Percentiles rank a stretch among this genome's conserved stretches.
Evolutionary conservation across 2,329 filamentous ascomycete genomes (phyloP).

Genomic region (Alternaria atra): DNA sequence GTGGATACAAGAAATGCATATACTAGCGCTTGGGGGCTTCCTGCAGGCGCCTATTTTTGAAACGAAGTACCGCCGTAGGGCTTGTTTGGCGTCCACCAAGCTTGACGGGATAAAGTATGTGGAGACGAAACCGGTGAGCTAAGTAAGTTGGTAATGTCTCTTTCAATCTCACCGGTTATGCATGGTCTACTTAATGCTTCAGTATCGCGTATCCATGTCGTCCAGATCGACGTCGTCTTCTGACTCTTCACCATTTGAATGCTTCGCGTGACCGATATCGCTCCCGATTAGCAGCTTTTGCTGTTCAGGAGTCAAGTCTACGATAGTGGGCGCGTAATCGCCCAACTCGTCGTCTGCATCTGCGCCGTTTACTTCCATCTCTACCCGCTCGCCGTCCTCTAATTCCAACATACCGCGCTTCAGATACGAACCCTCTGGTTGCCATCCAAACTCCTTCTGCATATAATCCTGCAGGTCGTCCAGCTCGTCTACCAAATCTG

Average conservation of each 20-base stretch:
- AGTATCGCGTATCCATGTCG: constrained; percentile 53
- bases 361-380: constrained; percentile 63
- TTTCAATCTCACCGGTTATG: constrained; percentile 32
- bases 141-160: constrained; percentile 2
- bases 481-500: constrained; percentile 62
- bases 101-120: neutral
- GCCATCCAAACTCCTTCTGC: constrained; percentile 65
- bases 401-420: constrained; percentile 67
- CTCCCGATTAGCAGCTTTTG: constrained; percentile 47
- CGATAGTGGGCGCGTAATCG: constrained; percentile 70
- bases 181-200: constrained; percentile 27
- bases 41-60: constrained; percentile 16
- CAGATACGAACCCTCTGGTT: constrained; percentile 63
- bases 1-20: constrained; percentile 1
- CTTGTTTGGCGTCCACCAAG: constrained; percentile 3
- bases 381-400: constrained; percentile 70
- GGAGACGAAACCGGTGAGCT: constrained; percentile 11
- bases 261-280: constrained; percentile 29
- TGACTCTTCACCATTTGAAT: constrained; percentile 40
- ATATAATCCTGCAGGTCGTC: constrained; percentile 65
- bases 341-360: constrained; percentile 71
- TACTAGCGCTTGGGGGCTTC: constrained; percentile 15
- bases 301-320: constrained; percentile 61
- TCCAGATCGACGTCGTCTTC: constrained; percentile 51
- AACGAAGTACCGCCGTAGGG: constrained; percentile 8